Evolutionary conservation across 805 yeast species (phyloP).

Genomic region (Starmerella vaccinii): DNA sequence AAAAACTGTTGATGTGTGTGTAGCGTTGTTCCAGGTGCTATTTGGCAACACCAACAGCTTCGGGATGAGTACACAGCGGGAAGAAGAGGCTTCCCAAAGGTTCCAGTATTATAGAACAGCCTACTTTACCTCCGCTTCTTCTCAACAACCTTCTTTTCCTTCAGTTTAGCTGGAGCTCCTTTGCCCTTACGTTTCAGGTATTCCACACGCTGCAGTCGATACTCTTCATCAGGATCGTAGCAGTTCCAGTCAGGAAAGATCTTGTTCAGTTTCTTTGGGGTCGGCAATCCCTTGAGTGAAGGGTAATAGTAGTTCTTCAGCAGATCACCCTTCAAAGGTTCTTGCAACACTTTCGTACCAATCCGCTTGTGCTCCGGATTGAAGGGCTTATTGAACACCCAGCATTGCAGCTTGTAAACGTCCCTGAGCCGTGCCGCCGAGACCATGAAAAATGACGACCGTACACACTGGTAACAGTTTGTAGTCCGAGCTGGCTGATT

Average conservation of each 20-base stretch:
- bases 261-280: slow-evolving; percentile 23
- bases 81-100: too few species aligned
- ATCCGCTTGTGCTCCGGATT: slow-evolving; percentile 30
- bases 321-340: slow-evolving; percentile 29
- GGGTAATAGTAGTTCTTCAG: slow-evolving; percentile 31
- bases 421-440: slow-evolving; percentile 24
- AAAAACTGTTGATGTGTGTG: too few species aligned
- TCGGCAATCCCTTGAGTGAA: slow-evolving; percentile 21
- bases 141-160: slow-evolving; percentile 26
- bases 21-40: too few species aligned
- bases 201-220: slow-evolving; percentile 24
- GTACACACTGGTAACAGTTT: not conserved
- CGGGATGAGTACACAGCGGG: too few species aligned
- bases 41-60: not conserved
- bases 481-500: too few species aligned
- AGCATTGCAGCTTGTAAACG: slow-evolving; percentile 26
- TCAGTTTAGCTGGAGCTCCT: slow-evolving; percentile 29
- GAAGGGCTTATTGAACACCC: slow-evolving; percentile 28
- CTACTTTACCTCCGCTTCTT: slow-evolving; percentile 18
- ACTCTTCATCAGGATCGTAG: slow-evolving; percentile 25
- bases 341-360: slow-evolving; percentile 31
- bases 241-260: slow-evolving; percentile 21
- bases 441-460: slow-evolving; percentile 7
- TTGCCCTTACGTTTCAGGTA: slow-evolving; percentile 26
- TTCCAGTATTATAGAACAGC: too few species aligned